A percentile compares a stretch with the other conserved stretches of the same genome.
These are phyloP conservation scores for Hansenula anomala DNA, from an alignment of 1,139 yeast species.

Conservation along the genomic window DNA sequence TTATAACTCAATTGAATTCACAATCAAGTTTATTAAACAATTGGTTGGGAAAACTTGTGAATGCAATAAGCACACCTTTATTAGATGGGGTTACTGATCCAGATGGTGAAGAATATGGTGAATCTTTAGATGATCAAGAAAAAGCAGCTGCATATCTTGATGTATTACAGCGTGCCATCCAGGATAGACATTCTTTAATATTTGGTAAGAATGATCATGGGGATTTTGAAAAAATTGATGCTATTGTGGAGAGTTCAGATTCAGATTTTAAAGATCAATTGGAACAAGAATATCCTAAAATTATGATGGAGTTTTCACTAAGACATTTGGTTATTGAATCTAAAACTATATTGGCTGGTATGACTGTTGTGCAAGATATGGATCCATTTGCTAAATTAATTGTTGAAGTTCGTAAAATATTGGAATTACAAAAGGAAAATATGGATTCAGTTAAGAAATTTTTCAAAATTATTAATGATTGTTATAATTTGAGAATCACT, in stretches of 20 bases:
- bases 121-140: conserved; percentile 71
- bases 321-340: conserved; percentile 12
- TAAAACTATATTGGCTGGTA: conserved; percentile 2
- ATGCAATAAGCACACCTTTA: conserved; percentile 42
- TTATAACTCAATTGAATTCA: conserved; percentile 39
- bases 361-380: neutral
- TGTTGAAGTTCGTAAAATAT: conserved; percentile 25
- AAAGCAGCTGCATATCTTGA: conserved; percentile 60
- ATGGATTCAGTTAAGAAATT: conserved; percentile 41
- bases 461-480: conserved; percentile 50
- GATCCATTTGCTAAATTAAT: conserved; percentile 16
- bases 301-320: conserved; percentile 8
- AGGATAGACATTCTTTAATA: conserved; percentile 50
- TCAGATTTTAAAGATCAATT: conserved; percentile 22
- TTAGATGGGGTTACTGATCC: conserved; percentile 40
- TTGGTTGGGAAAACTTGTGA: conserved; percentile 45
- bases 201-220: conserved; percentile 26
- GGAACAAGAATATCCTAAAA: conserved; percentile 24
- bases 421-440: conserved; percentile 40
- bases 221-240: conserved; percentile 9
- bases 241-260: neutral
- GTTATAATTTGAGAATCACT: conserved; percentile 72
- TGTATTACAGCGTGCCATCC: conserved; percentile 48
- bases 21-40: conserved; percentile 55
- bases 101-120: conserved; percentile 76